Conservation (phyloP, 768 basidiomycete species). For the Mycena floridula region DNA sequence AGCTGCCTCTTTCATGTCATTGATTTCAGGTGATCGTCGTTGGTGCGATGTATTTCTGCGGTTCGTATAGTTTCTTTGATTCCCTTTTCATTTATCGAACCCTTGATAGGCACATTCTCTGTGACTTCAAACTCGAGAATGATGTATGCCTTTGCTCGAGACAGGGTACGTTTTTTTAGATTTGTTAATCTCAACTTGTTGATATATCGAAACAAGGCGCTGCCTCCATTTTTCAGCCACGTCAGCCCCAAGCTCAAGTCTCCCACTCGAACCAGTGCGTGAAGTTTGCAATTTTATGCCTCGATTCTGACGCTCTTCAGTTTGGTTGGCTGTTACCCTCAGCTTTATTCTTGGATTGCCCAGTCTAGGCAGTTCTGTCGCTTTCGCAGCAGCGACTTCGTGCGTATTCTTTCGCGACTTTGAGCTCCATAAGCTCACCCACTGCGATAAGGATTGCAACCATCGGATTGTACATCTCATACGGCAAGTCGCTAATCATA, state of each 20-base stretch:
- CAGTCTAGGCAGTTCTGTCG: slow-evolving; percentile 66
- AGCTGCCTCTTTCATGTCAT: background rate
- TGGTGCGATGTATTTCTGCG: slow-evolving; percentile 71
- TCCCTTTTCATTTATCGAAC: background rate
- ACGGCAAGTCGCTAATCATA: slow-evolving; percentile 32
- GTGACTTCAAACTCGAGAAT: slow-evolving; percentile 75
- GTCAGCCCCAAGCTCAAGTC: slow-evolving; percentile 54
- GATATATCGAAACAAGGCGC: no score
- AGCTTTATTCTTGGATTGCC: slow-evolving; percentile 73
- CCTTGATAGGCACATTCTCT: slow-evolving; percentile 65
- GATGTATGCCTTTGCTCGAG: slow-evolving; percentile 79
- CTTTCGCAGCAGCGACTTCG: slow-evolving; percentile 53
- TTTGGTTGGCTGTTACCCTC: slow-evolving; percentile 74
- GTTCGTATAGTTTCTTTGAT: slow-evolving; percentile 28
- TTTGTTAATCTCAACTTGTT: no score
- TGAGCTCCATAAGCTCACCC: slow-evolving; percentile 35
- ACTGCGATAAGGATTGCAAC: slow-evolving; percentile 64
- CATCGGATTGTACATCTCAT: slow-evolving; percentile 73
- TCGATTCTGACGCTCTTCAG: slow-evolving; percentile 22
- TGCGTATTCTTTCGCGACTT: no score
- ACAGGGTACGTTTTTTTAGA: no score
- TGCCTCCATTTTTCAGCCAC: slow-evolving; percentile 58
- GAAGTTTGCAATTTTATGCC: slow-evolving; percentile 4
- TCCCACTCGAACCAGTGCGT: slow-evolving; percentile 67
- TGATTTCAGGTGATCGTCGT: slow-evolving; percentile 50